phyloP scores from a whole-genome alignment of 2,329 filamentous ascomycete genomes.

The Fusarium pseudoanthophilum region DNA sequence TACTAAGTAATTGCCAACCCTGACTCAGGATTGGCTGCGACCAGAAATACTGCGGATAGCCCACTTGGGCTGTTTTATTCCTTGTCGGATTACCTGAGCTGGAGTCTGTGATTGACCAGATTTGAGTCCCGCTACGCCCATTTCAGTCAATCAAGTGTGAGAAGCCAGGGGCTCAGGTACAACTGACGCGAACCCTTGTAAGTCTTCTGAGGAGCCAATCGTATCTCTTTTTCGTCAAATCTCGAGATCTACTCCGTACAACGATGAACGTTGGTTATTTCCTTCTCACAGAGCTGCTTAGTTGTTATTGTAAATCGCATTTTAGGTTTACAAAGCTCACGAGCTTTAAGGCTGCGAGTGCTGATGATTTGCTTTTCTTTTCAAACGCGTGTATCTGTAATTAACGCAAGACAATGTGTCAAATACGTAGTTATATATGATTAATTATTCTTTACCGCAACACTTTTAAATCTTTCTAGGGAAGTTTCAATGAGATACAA shows the following conservation, averaged over 20 bases:
- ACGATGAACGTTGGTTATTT: background rate
- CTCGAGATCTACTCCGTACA: background rate
- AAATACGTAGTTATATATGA: background rate
- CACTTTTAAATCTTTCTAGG: too few relatives aligned
- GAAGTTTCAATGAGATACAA: too few relatives aligned
- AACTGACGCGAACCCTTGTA: background rate
- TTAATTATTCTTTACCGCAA: too few relatives aligned
- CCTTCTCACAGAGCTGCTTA: background rate
- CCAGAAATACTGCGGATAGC: background rate
- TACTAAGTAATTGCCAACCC: too few relatives aligned
- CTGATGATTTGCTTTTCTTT: too few relatives aligned
- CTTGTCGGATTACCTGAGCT: background rate
- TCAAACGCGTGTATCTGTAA: fast-evolving
- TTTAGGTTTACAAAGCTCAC: background rate
- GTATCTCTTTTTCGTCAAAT: background rate
- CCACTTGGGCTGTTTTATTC: background rate
- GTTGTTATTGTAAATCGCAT: background rate
- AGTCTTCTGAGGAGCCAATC: background rate
- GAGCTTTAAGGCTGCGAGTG: background rate
- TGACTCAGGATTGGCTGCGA: background rate
- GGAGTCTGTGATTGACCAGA: background rate
- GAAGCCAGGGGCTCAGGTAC: background rate
- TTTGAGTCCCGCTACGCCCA: background rate
- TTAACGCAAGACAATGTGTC: background rate
- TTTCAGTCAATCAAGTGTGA: background rate